phyloP scores from a whole-genome alignment of 2,329 filamentous ascomycete genomes.

The Gnomoniopsis sp. region DNA sequence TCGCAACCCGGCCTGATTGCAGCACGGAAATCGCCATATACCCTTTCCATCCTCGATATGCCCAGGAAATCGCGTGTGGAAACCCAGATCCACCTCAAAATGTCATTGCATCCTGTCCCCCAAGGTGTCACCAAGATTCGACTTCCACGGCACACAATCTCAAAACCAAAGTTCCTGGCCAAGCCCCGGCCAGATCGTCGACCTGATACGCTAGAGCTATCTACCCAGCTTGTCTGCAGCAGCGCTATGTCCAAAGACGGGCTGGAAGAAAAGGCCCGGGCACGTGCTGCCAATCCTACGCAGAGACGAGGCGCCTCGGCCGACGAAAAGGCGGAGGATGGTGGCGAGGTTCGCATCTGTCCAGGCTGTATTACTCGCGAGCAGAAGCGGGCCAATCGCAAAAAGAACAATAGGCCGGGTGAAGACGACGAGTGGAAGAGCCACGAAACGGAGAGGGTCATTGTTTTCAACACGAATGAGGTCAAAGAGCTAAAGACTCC shows the following conservation, averaged over 20 bases:
- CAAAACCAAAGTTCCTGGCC: constrained; percentile 85
- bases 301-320: constrained; percentile 39
- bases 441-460: constrained; percentile 75
- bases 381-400: constrained; percentile 83
- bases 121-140: constrained; percentile 75
- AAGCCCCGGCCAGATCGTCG: constrained; percentile 58
- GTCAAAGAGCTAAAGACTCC: constrained; percentile 74
- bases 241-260: constrained; percentile 80
- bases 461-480: constrained; percentile 89
- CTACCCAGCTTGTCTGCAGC: constrained; percentile 82
- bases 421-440: constrained; percentile 85
- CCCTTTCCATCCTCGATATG: constrained; percentile 56
- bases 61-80: constrained; percentile 88
- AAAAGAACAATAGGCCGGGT: constrained; percentile 89
- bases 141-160: constrained; percentile 85
- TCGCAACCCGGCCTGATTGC: constrained; percentile 11
- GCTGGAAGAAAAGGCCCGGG: constrained; percentile 65
- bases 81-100: constrained; percentile 87
- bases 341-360: constrained; percentile 93
- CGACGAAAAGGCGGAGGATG: constrained; percentile 73
- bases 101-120: constrained; percentile 75
- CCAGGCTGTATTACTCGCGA: constrained; percentile 87
- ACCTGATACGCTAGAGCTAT: constrained; percentile 75
- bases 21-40: constrained; percentile 16
- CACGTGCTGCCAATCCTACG: constrained; percentile 46